Base-by-base conservation (phyloP, 495 filamentous ascomycete species). In the Cercophora newfieldiana region DNA sequence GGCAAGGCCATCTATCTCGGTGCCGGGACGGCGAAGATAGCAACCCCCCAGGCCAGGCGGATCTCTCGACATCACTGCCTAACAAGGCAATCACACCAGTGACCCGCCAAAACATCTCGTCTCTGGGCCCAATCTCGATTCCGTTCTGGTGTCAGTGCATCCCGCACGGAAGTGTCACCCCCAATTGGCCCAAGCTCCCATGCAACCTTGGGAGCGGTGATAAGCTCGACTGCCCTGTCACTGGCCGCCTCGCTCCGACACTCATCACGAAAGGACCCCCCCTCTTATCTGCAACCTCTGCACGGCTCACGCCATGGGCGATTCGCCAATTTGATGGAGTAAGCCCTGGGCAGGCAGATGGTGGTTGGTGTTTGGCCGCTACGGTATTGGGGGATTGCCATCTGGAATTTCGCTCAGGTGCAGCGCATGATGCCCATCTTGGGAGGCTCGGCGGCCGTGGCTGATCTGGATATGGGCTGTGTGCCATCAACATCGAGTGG, bases 281-380 rank as follows among this genome's bases (percentile, higher is more conserved):
- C 7, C 56, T 22, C 49, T 67, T 63, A 63, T 63, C 60, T 58
- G 59, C 60, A 60, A 49, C 59, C 54, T 61, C 51, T 66, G 24
- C 31, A 12, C 19, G 44, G 25, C 56, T 44, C 16, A 57, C 25
- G 22, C 19, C 44, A 5, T 14, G 16, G 59, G 49, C 30, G 60
- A 63, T 67, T 69, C 62, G 67, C 58, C 57, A 65, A 69, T 69
- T 59, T 30, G 59, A 59, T 69, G 37, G 55, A 65, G 67, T 69
- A 69, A 69, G 28, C 19, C 33, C 24, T 19, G n/a, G 61, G 19
- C 25, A 3, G 29, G 21, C 18, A 30, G 30, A 24, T 49, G 47
- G 29, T 66, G 57, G 51, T 66, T 66, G 49, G 30, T n/a, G 21
- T 12, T 26, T 1, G 37, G 12, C 37, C 55, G 24, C 16, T 4